Evolutionary conservation across 257 asterid genomes (phyloP), one percentile per base, ranked within the genome.

Genomic region (Leonotis leonurus): DNA sequence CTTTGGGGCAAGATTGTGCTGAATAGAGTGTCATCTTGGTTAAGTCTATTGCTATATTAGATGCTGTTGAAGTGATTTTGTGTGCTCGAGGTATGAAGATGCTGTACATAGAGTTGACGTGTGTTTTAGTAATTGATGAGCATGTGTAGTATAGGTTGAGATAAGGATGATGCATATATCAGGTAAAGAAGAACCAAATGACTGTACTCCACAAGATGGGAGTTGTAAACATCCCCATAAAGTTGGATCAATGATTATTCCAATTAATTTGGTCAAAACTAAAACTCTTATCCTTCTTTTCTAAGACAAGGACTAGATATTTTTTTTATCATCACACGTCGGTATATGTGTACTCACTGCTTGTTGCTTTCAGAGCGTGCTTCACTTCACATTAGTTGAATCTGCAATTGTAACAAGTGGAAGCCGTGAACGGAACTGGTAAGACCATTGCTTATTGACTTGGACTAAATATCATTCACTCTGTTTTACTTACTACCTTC

Each of bases 361-460:
- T 75, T 70, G 80, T 84, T 45, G 84, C 79, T 64, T 75, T 80
- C 70, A 76, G 84, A 43, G 82, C 85, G 72, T 80, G 85, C n/a
- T n/a, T n/a, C n/a, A n/a, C 58, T 79, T 88, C n/a, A 78, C 85
- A 69, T 76, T 79, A 40, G 51, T 72, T 55, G 89, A 85, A 77
- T 83, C 79, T 16, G 96, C 89, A 72, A 79, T 78, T 70, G n/a
- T n/a, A n/a, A n/a, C 70, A 68, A 20, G 80, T 70, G 63, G 63
- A 68, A 46, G 78, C 62, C 45, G 64, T 68, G 73, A 71, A 75
- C 26, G 75, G 74, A 74, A 73, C 77, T 60, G 71, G 74, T 54
- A 80, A 77, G 58, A 70, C 78, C 24, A 49, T 29, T 5, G 76
- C 6, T 73, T 55, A n/a, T 67, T 35, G 78, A 58, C 56, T 14